Percentiles rank a stretch among this genome's conserved stretches.
phyloP scores from a whole-genome alignment of 73 alveolate species.

The Stentor coeruleus region DNA sequence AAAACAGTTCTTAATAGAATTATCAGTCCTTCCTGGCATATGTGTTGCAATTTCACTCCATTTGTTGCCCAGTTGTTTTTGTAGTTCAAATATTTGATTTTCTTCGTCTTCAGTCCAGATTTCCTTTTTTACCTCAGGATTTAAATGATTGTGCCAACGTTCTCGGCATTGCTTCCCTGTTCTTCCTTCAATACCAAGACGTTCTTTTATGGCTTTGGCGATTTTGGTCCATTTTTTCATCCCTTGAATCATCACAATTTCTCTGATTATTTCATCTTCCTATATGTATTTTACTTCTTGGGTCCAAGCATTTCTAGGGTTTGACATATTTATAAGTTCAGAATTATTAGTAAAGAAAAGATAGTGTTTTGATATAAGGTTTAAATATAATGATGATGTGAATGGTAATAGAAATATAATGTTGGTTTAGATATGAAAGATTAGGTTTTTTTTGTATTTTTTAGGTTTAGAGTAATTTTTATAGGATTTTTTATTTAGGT shows the following conservation, averaged over 20 bases:
- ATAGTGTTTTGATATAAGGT: no score
- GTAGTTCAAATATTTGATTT: slow-evolving; percentile 63
- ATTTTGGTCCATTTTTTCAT: slow-evolving; percentile 81
- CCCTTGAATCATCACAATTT: slow-evolving; percentile 66
- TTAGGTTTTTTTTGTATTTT: no score
- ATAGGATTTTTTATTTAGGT: no score
- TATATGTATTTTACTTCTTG: not conserved
- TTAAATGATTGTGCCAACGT: slow-evolving; percentile 76
- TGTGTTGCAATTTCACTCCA: slow-evolving; percentile 82
- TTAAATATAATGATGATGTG: no score
- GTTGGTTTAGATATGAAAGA: no score
- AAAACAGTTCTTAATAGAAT: slow-evolving; percentile 77
- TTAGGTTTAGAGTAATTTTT: no score
- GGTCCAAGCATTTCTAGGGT: not conserved
- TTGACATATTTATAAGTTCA: not conserved
- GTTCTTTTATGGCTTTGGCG: slow-evolving; percentile 71
- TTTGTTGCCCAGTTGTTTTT: slow-evolving; percentile 73
- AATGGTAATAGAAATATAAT: no score
- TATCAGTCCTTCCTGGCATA: slow-evolving; percentile 85
- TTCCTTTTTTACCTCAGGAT: slow-evolving; percentile 82
- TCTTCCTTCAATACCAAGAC: slow-evolving; percentile 82
- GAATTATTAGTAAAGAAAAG: no score
- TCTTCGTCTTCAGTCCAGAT: slow-evolving; percentile 90
- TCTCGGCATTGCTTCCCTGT: slow-evolving; percentile 88
- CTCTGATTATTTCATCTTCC: slow-evolving; percentile 71